Percentiles rank a stretch among this genome's conserved stretches.
Conservation (phyloP, 768 basidiomycete genomes). For the Auricularia heimuer region DNA sequence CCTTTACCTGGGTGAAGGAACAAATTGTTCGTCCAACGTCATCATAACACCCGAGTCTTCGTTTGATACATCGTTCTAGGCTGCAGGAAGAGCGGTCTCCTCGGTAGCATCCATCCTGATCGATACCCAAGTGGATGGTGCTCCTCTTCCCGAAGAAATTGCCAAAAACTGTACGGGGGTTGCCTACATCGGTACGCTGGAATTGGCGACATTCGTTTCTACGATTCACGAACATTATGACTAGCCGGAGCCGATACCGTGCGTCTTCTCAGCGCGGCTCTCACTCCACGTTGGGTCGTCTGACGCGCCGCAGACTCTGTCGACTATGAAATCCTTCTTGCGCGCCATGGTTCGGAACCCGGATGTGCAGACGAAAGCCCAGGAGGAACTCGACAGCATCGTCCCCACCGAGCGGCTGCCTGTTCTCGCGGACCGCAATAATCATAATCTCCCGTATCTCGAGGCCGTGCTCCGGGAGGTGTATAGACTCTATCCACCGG, state of each 20-base stretch:
- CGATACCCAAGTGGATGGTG: conserved; percentile 7
- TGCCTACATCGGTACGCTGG: conserved; percentile 33
- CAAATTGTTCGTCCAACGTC: conserved; percentile 27
- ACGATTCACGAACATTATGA: conserved; percentile 2
- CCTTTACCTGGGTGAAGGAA: background rate
- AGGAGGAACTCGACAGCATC: conserved; percentile 13
- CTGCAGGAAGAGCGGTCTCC: conserved; percentile 20
- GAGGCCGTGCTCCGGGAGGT: conserved; percentile 23
- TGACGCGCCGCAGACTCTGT: conserved; percentile 31
- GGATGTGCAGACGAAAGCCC: conserved; percentile 33
- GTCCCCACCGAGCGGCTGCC: conserved; percentile 34
- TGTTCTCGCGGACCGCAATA: conserved; percentile 24
- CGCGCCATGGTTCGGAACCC: conserved; percentile 48
- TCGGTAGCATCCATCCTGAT: conserved; percentile 36
- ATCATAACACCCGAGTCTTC: background rate
- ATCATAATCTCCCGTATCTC: conserved; percentile 32
- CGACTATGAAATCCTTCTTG: conserved; percentile 39
- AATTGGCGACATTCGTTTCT: background rate
- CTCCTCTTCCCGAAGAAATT: conserved; percentile 26
- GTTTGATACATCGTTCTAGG: conserved; percentile 14
- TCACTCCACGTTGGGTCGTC: background rate
- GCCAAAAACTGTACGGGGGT: conserved; percentile 43
- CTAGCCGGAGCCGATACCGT: conserved; percentile 26
- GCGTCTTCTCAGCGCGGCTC: conserved; percentile 4
- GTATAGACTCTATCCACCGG: conserved; percentile 36